Evolutionary conservation across 495 filamentous ascomycete species (phyloP), one percentile per base, ranked within the genome.

Genomic region (Ramalina intermedia): DNA sequence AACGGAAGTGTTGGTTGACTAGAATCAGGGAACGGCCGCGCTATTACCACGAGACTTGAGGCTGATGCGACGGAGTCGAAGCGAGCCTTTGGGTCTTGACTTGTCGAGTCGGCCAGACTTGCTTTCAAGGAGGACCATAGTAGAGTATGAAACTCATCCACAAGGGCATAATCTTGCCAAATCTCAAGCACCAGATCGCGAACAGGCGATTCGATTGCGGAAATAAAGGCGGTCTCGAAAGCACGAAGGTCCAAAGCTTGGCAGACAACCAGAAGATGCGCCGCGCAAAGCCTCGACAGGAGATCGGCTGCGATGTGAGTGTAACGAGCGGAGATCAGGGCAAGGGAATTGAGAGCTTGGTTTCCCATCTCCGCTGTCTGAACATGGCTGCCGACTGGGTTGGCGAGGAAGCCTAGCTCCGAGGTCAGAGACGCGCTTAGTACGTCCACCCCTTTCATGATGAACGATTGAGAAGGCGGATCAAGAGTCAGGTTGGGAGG

Each of bases 401-500:
- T 65, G 11, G 76, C 72, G 5, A 76, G 63, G 51, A 70, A 76
- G 1, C 61, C 67, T 1, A 66, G 69, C 56, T 83, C 79, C 2
- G 76, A 69, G 59, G 72, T 71, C 51, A 79, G 79, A 0, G 78
- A 66, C 0, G 79, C 76, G 66, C 76, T 79, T 52, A 68, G 75
- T 50, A 81, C 69, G 50, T 83, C 78, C 11, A 80, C 65, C 0
- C 75, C 76, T 54, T 81, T 82, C 54, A 73, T 60, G 1, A 67
- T 70, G 51, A 74, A 82, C 2, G 69, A 76, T n/a, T 64, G 35
- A 40, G 67, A 73, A 0, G 79, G 75, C 24, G 80, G 70, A 51
- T 81, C 78, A 5, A 62, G 60, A n/a, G 63, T 63, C 3, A 83
- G 64, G 52, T 82, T 82, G 1, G 76, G 67, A 1, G 78, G 70